Percentiles rank a stretch among this genome's conserved stretches.
phyloP scores from a whole-genome alignment of 2,329 filamentous ascomycete genomes.

The Dactylonectria estremocensis region DNA sequence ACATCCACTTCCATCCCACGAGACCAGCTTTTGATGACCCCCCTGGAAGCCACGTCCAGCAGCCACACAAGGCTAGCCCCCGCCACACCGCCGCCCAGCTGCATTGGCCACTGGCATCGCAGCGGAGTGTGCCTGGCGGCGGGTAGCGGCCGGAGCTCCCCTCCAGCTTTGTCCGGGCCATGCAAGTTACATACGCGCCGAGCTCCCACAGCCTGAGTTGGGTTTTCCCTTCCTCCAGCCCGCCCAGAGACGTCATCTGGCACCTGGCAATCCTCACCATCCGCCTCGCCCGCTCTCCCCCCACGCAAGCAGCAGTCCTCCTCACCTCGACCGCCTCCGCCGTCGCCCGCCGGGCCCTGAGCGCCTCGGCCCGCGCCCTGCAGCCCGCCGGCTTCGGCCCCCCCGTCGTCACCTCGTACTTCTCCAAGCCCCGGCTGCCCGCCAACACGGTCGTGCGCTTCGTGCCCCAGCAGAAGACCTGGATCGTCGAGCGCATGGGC shows the following conservation, averaged over 20 bases:
- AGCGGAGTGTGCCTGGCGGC: constrained; percentile 14
- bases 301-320: constrained; percentile 29
- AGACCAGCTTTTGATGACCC: not conserved
- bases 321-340: constrained; percentile 37
- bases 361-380: constrained; percentile 51
- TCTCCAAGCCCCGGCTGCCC: constrained; percentile 81
- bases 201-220: constrained; percentile 20
- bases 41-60: too few species aligned
- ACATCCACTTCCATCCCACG: constrained; percentile 10
- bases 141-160: constrained; percentile 22
- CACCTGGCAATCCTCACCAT: constrained; percentile 35
- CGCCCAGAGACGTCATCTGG: constrained; percentile 45
- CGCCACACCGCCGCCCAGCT: not conserved
- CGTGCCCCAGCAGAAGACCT: constrained; percentile 99
- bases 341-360: constrained; percentile 48
- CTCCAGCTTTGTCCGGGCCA: constrained; percentile 22
- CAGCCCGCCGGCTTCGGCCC: constrained; percentile 53
- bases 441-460: constrained; percentile 97
- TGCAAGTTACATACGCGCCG: not conserved
- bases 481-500: constrained; percentile 99
- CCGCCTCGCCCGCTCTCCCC: constrained; percentile 3
- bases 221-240: constrained; percentile 43
- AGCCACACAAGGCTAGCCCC: constrained; percentile 22
- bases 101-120: constrained; percentile 28
- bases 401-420: constrained; percentile 77